Evolutionary conservation across 148 eudicot species (phyloP).

Genomic region (Fagopyrum esculentum): DNA sequence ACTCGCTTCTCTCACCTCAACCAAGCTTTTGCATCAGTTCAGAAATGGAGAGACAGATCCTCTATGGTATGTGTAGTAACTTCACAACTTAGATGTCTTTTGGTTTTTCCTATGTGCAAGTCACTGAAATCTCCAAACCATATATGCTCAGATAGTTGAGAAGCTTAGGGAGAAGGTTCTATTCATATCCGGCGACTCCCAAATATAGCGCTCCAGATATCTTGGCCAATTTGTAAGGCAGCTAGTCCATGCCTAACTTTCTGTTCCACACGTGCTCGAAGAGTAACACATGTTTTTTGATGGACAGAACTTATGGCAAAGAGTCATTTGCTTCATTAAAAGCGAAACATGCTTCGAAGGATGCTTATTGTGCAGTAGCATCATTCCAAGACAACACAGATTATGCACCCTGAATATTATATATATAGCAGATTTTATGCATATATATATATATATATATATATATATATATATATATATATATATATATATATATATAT

Average conservation of each 20-base stretch:
- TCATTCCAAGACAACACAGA: background rate
- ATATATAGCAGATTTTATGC: background rate
- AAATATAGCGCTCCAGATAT: conserved; percentile 16
- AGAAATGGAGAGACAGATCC: conserved; percentile 62
- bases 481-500: too few relatives aligned
- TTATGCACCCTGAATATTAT: background rate
- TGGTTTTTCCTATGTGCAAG: conserved; percentile 1
- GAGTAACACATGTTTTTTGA: background rate
- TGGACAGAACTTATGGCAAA: background rate
- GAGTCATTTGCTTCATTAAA: background rate
- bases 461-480: too few relatives aligned
- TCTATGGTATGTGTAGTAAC: conserved; percentile 37
- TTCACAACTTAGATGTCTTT: conserved; percentile 2
- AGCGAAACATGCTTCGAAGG: background rate
- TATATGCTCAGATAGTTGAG: conserved; percentile 39
- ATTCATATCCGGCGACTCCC: conserved; percentile 36
- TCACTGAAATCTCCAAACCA: background rate
- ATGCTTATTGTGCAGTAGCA: background rate
- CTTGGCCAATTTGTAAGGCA: conserved; percentile 22
- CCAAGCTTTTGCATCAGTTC: conserved; percentile 48
- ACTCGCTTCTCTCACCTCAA: conserved; percentile 48
- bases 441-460: background rate
- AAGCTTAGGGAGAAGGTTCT: conserved; percentile 55
- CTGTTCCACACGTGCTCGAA: background rate
- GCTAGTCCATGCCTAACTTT: background rate